Conservation (phyloP, 371 early-diverging fungal genomes). For the Actinomucor elegans region DNA sequence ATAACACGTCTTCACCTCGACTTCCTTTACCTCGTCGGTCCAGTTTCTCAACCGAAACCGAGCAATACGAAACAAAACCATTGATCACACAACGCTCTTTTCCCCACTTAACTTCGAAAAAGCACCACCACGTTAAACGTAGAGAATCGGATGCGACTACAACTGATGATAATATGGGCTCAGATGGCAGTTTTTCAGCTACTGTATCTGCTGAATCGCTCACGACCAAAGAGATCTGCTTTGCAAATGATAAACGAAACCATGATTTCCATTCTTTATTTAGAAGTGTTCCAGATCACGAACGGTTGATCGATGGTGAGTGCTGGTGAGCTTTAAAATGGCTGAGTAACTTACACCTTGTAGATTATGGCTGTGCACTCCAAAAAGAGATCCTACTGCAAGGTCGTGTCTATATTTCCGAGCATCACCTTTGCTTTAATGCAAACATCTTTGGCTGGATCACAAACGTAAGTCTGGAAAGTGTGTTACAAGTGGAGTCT, state of each 20-base stretch:
- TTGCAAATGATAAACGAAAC: constrained; percentile 56
- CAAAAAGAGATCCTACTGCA: constrained; percentile 93
- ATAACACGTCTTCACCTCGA: constrained; percentile 3
- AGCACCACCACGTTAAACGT: background rate
- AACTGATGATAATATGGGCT: constrained; percentile 1
- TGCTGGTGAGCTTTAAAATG: background rate
- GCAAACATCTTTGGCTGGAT: constrained; percentile 98
- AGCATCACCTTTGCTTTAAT: constrained; percentile 87
- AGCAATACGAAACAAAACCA: constrained; percentile 2
- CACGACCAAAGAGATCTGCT: background rate
- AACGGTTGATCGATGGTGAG: constrained; percentile 66
- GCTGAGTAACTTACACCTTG: no score
- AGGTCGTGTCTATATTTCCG: constrained; percentile 88
- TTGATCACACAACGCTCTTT: constrained; percentile 6
- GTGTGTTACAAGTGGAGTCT: background rate
- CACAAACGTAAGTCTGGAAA: constrained; percentile 69
- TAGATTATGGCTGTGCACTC: constrained; percentile 89
- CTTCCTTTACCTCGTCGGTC: constrained; percentile 15
- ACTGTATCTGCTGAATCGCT: constrained; percentile 83
- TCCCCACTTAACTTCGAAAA: constrained; percentile 4
- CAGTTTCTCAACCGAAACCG: constrained; percentile 10
- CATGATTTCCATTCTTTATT: constrained; percentile 67
- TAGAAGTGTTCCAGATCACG: constrained; percentile 64
- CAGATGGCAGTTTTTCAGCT: constrained; percentile 26
- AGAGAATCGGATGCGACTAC: background rate